Percentiles rank a stretch among this genome's conserved stretches.
Evolutionary conservation across 192 early-diverging fungal species (phyloP).

Genomic region (Backusella westeae): DNA sequence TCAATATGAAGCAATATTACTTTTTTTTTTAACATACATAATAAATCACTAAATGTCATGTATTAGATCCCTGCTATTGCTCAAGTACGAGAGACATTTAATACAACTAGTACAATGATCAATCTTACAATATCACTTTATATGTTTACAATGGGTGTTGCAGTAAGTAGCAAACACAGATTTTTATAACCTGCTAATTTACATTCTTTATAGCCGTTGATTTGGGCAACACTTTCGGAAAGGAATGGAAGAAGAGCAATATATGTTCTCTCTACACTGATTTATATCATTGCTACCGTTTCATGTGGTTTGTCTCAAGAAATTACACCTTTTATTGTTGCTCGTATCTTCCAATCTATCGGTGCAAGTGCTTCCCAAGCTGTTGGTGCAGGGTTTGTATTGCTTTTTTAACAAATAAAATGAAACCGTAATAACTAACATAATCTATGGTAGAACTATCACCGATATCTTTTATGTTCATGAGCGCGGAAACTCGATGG

Average conservation of each 20-base stretch:
- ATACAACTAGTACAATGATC: conserved; percentile 23
- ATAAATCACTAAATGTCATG: neutral
- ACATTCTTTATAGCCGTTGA: conserved; percentile 26
- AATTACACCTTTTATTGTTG: conserved; percentile 21
- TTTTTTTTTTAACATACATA: neutral
- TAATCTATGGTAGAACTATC: conserved; percentile 30
- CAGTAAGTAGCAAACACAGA: conserved; percentile 1
- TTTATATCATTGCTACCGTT: conserved; percentile 30
- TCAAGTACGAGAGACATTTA: conserved; percentile 18
- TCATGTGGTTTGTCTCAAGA: conserved; percentile 30
- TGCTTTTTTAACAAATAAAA: neutral
- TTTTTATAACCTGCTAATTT: neutral
- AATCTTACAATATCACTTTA: conserved; percentile 34
- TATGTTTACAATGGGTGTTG: conserved; percentile 28
- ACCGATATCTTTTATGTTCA: conserved; percentile 35
- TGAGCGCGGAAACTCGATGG: conserved; percentile 41
- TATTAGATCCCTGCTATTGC: conserved; percentile 32
- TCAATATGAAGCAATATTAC: neutral
- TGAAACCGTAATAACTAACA: neutral
- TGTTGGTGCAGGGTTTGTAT: conserved; percentile 29
- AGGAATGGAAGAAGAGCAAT: conserved; percentile 29
- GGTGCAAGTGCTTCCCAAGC: conserved; percentile 35
- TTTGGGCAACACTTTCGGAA: conserved; percentile 38
- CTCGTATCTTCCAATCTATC: conserved; percentile 26
- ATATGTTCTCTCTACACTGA: conserved; percentile 23